Base-by-base conservation (phyloP, 441 rosid genomes). In the Brassica hybrid region DNA sequence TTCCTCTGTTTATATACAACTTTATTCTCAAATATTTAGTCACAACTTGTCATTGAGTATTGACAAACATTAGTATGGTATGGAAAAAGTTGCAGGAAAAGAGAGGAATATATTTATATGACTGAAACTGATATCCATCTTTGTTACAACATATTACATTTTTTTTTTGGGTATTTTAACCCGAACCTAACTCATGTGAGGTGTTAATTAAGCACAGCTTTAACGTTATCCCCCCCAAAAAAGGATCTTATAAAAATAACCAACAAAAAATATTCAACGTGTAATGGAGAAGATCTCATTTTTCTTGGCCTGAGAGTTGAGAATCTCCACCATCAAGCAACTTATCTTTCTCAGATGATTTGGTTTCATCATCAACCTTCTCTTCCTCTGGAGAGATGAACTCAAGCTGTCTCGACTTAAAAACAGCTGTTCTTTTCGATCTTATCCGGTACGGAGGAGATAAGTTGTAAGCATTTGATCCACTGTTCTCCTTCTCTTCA, bases 371-470 rank as follows among this genome's bases (percentile, higher is more conserved):
- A 72, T 80, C 82, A 75, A 43, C 67, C 74, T 77, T 88, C 69
- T 84, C 90, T 71, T 84, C 91, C 54, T 83, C 84, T 69, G 86
- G 88, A 65, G 85, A 84, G 56, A 85, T 56, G 73, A 94, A 94
- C 78, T 91, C 97, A 77, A 96, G 34, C 34, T 30, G 34, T 30
- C 34, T 30, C 1, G 41, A n/a, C n/a, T n/a, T n/a, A n/a, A n/a
- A n/a, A n/a, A n/a, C n/a, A n/a, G n/a, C n/a, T n/a, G n/a, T n/a
- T n/a, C n/a, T n/a, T n/a, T n/a, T n/a, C n/a, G n/a, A n/a, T n/a
- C n/a, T n/a, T n/a, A n/a, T n/a, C n/a, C n/a, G n/a, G n/a, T n/a
- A n/a, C n/a, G n/a, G n/a, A n/a, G n/a, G n/a, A n/a, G n/a, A n/a
- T n/a, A n/a, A 87, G 81, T 94, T 89, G 70, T 85, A 92, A 59